These are phyloP conservation scores for Annulohypoxylon maeteangense DNA, from an alignment of 495 filamentous ascomycete genomes.

Conservation along the genomic window DNA sequence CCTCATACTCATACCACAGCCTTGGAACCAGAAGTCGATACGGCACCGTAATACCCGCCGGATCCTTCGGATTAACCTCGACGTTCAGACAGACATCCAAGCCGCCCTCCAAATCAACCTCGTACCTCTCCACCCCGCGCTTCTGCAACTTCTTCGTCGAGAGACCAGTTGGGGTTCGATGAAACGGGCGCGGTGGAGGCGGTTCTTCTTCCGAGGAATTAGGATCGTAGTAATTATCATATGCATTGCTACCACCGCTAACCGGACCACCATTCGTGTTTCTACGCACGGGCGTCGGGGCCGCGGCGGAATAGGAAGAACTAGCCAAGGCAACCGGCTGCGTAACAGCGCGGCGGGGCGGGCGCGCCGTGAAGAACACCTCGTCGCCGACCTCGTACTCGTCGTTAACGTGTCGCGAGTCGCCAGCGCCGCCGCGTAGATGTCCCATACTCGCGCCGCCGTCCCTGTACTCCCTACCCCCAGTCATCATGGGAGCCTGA, in stretches of 20 bases:
- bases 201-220: slow-evolving; percentile 27
- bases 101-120: slow-evolving; percentile 77
- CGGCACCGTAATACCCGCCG: slow-evolving; percentile 85
- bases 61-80: slow-evolving; percentile 85
- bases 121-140: slow-evolving; percentile 36
- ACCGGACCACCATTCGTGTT: not conserved
- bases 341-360: slow-evolving; percentile 44
- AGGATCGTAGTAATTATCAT: slow-evolving; percentile 11
- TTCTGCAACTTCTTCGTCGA: slow-evolving; percentile 66
- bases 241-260: not conserved
- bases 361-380: slow-evolving; percentile 53
- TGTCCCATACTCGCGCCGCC: slow-evolving; percentile 34
- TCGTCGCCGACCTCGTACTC: slow-evolving; percentile 59
- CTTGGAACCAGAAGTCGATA: slow-evolving; percentile 88
- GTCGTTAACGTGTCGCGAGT: slow-evolving; percentile 27
- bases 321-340: slow-evolving; percentile 18
- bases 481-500: not conserved
- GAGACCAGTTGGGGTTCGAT: slow-evolving; percentile 76
- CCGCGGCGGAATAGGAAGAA: not conserved
- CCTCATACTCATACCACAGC: slow-evolving; percentile 63
- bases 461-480: slow-evolving; percentile 1
- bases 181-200: slow-evolving; percentile 63
- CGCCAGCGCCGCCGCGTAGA: slow-evolving; percentile 51
- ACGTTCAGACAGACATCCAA: slow-evolving; percentile 87
- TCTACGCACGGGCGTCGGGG: not conserved